Conservation (phyloP, 2,329 filamentous ascomycete species). For the Reticulascus tulasneorum region DNA sequence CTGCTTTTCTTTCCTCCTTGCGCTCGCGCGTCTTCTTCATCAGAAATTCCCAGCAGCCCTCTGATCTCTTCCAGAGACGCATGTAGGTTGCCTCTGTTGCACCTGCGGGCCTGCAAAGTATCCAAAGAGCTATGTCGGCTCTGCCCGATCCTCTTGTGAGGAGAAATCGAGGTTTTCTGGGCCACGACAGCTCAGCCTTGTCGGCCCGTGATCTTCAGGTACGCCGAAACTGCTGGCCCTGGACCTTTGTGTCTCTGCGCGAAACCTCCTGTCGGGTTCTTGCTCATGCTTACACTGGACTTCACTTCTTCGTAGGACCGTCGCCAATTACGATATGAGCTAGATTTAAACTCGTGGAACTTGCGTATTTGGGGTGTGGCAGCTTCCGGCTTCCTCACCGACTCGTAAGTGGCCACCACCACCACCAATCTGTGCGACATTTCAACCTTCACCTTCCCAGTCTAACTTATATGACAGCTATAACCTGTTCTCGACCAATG, state of each 20-base stretch:
- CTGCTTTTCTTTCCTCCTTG: too few relatives aligned
- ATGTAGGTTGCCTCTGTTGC: too few relatives aligned
- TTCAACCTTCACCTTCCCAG: background rate
- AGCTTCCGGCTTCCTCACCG: constrained; percentile 51
- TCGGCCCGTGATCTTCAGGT: constrained; percentile 45
- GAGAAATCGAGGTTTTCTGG: constrained; percentile 47
- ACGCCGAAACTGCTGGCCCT: constrained; percentile 16
- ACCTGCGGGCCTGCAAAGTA: too few relatives aligned
- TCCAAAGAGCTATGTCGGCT: constrained; percentile 26
- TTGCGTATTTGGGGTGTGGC: constrained; percentile 51
- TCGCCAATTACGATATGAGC: constrained; percentile 47
- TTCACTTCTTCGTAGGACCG: constrained; percentile 35
- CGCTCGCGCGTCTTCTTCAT: too few relatives aligned
- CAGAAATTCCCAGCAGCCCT: too few relatives aligned
- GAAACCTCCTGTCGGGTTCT: background rate
- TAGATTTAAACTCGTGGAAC: constrained; percentile 53
- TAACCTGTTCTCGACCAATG: constrained; percentile 52
- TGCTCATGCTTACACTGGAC: background rate
- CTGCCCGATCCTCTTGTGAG: constrained; percentile 23
- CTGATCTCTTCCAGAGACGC: too few relatives aligned
- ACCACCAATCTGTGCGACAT: background rate
- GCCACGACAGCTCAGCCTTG: constrained; percentile 47
- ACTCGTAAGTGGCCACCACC: constrained; percentile 36
- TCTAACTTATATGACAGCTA: constrained; percentile 31
- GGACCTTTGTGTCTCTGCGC: background rate